Evolutionary conservation across 2,329 filamentous ascomycete genomes (phyloP).

Genomic region (Coccinonectria pachysandricola): DNA sequence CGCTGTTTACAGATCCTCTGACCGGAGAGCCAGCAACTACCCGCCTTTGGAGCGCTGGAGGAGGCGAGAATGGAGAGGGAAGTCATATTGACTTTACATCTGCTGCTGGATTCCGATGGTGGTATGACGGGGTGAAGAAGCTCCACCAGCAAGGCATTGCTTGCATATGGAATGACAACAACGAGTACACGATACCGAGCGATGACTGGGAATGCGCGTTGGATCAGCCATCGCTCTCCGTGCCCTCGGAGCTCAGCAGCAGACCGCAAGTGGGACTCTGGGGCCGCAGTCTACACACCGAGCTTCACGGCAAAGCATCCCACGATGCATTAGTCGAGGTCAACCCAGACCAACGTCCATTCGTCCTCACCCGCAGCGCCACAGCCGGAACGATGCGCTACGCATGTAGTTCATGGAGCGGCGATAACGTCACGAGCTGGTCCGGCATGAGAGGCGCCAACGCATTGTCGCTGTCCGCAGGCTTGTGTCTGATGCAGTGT

Average conservation of each 20-base stretch:
- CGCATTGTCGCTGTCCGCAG: slow-evolving; percentile 56
- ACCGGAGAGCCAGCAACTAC: slow-evolving; percentile 45
- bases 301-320: slow-evolving; percentile 61
- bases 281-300: slow-evolving; percentile 60
- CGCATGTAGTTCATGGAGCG: slow-evolving; percentile 62
- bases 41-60: slow-evolving; percentile 62
- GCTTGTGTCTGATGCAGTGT: slow-evolving; percentile 57
- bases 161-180: slow-evolving; percentile 73
- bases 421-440: slow-evolving; percentile 68
- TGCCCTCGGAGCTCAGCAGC: slow-evolving; percentile 25
- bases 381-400: slow-evolving; percentile 62
- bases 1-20: slow-evolving; percentile 52
- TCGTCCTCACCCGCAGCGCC: slow-evolving; percentile 60
- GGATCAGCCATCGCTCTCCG: slow-evolving; percentile 26
- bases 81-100: slow-evolving; percentile 68
- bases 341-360: slow-evolving; percentile 50
- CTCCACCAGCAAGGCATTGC: slow-evolving; percentile 56
- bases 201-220: slow-evolving; percentile 57
- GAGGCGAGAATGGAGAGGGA: slow-evolving; percentile 58
- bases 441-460: slow-evolving; percentile 63
- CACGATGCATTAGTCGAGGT: slow-evolving; percentile 54
- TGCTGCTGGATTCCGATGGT: slow-evolving; percentile 56
- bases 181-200: slow-evolving; percentile 58
- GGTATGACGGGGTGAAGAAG: slow-evolving; percentile 56
- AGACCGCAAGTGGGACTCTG: slow-evolving; percentile 52